These are phyloP conservation scores for Gaeumannomyces tritici DNA, from an alignment of 2,329 filamentous ascomycete species.

Conservation along the genomic window DNA sequence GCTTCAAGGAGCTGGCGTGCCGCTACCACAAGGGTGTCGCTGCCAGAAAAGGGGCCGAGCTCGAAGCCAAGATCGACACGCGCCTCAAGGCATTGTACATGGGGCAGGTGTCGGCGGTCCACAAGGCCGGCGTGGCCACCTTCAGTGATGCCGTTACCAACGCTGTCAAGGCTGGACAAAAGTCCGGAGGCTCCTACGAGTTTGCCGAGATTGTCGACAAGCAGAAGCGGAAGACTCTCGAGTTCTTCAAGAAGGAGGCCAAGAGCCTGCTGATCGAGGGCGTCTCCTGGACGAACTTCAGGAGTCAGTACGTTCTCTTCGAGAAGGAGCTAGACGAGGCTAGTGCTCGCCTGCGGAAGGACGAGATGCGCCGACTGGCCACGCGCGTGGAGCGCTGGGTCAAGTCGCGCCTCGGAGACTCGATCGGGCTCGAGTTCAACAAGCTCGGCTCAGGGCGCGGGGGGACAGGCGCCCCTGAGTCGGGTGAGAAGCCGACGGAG, in stretches of 20 bases:
- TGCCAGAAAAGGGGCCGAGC: conserved; percentile 70
- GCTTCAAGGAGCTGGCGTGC: conserved; percentile 86
- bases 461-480: conserved; percentile 71
- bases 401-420: conserved; percentile 75
- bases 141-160: conserved; percentile 83
- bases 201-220: conserved; percentile 87
- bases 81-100: conserved; percentile 81
- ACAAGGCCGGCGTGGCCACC: conserved; percentile 74
- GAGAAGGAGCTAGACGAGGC: conserved; percentile 88
- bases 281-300: conserved; percentile 82
- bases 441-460: conserved; percentile 83
- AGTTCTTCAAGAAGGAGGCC: conserved; percentile 67
- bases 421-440: conserved; percentile 89
- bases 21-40: conserved; percentile 97
- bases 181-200: conserved; percentile 82
- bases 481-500: conserved; percentile 65
- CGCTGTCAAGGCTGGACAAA: conserved; percentile 86
- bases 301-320: conserved; percentile 68
- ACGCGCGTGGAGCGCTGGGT: conserved; percentile 93
- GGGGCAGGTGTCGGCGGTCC: conserved; percentile 77
- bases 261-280: conserved; percentile 65
- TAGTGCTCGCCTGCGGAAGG: conserved; percentile 73
- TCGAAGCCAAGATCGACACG: conserved; percentile 80
- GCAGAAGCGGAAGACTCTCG: conserved; percentile 69
- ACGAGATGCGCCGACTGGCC: conserved; percentile 90